Evolutionary conservation across 2,329 filamentous ascomycete genomes (phyloP), one percentile per base, ranked within the genome.

Genomic region (Beauveria australis): DNA sequence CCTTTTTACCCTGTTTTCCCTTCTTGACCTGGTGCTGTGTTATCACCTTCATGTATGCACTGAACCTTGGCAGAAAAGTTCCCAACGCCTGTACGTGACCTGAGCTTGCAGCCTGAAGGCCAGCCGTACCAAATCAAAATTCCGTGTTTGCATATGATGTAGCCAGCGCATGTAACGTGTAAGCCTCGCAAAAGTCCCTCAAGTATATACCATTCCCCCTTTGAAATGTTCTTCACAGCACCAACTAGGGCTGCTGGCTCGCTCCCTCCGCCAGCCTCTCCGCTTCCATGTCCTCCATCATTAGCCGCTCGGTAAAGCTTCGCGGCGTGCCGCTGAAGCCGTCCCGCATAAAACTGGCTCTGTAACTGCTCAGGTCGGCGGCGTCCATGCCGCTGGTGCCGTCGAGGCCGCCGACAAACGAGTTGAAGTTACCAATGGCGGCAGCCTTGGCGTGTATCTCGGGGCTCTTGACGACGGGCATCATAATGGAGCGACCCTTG

Each of bases 371-470:
- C 47, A 76, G 67, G 55, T 76, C 75, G 46, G 68, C 73, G 51
- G 79, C 76, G 59, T 81, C 79, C 62, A 80, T 74, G 12, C 78
- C 78, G 59, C 74, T 79, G 61, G 76, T 73, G n/a, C 78, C 79
- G 63, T 81, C 78, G 16, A 83, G 68, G 49, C 80, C 80, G 1
- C 81, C 81, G 9, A 83, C 79, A 67, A 83, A 82, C 24, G 74
- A 76, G 62, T 73, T 76, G 52, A 83, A 70, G 19, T 79, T 73
- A 43, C 80, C 79, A 55, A 82, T 70, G 12, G 76, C 76, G 12
- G 74, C 76, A 2, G 80, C 80, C 64, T 75, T 73, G 26, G 76
- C 78, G 61, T 81, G 76, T 1, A 84, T 59, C 24, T 79, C 75
- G 9, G 78, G 74, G 53, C 80, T 75, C 53, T 75, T 76, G 51